A percentile compares a stretch with the other conserved stretches of the same genome.
Evolutionary conservation across 768 basidiomycete species (phyloP).

Genomic region (Strobilomyces confusus): DNA sequence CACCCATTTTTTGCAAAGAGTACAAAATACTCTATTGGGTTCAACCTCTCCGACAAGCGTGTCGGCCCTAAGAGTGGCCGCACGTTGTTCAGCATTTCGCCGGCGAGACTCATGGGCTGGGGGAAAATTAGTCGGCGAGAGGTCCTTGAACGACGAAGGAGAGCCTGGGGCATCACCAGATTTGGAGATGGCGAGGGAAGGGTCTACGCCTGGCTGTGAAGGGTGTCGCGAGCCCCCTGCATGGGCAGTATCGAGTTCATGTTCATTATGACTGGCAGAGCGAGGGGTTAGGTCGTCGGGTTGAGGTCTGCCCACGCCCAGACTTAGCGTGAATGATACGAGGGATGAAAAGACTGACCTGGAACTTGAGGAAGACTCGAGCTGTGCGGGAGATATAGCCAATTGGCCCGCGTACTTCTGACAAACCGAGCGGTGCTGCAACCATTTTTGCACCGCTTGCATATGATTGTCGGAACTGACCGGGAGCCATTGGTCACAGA

Average conservation of each 20-base stretch:
- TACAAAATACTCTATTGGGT: slow-evolving; percentile 70
- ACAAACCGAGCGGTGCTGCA: slow-evolving; percentile 56
- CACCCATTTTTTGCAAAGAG: slow-evolving; percentile 77
- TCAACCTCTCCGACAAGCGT: slow-evolving; percentile 64
- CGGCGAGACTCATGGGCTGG: slow-evolving; percentile 63
- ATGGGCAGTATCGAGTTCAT: slow-evolving; percentile 14
- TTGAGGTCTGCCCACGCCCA: slow-evolving; percentile 5
- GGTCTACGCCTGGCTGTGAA: slow-evolving; percentile 9
- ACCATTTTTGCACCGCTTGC: slow-evolving; percentile 62
- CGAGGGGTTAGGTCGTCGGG: slow-evolving; percentile 29
- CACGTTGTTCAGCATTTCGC: slow-evolving; percentile 76
- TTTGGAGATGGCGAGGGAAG: slow-evolving; percentile 6
- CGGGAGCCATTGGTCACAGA: slow-evolving; percentile 66
- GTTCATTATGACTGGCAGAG: slow-evolving; percentile 25
- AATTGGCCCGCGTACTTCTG: slow-evolving; percentile 31
- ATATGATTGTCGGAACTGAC: slow-evolving; percentile 58
- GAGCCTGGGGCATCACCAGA: slow-evolving; percentile 24
- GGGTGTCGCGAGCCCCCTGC: slow-evolving; percentile 22
- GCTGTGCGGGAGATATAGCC: slow-evolving; percentile 7
- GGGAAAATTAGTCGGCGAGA: slow-evolving; percentile 53
- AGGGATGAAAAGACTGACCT: slow-evolving; percentile 16
- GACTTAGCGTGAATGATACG: neutral
- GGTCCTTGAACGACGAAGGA: slow-evolving; percentile 49
- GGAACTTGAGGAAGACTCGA: slow-evolving; percentile 23
- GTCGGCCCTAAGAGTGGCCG: slow-evolving; percentile 66